Evolutionary conservation across 2,329 filamentous ascomycete genomes (phyloP).

Genomic region (Claviceps sp.): DNA sequence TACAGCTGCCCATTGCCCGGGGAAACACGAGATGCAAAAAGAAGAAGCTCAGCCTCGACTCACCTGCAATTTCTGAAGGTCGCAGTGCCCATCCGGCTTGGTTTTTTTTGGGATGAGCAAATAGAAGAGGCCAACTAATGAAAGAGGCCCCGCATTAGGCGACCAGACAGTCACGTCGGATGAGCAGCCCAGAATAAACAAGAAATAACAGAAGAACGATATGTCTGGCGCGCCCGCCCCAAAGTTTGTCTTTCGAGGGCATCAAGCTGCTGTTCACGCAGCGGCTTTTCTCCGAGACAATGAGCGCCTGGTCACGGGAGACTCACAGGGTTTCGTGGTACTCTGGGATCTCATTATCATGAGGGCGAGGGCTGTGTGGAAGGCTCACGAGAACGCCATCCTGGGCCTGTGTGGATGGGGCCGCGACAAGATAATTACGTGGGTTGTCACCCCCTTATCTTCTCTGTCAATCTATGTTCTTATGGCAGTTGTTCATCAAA

Average conservation of each 20-base stretch:
- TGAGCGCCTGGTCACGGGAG: conserved; percentile 66
- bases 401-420: conserved; percentile 63
- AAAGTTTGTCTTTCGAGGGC: conserved; percentile 65
- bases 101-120: background rate
- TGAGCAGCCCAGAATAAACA: background rate
- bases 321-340: conserved; percentile 80
- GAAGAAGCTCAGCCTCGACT: background rate
- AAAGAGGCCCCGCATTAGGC: background rate
- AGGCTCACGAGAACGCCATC: conserved; percentile 65
- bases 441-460: conserved; percentile 23
- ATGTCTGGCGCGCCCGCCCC: conserved; percentile 26
- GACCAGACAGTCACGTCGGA: background rate
- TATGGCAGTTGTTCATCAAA: too few relatives aligned
- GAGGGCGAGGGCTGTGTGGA: conserved; percentile 74
- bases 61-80: background rate
- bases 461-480: too few relatives aligned
- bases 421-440: conserved; percentile 69
- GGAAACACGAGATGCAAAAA: too few relatives aligned
- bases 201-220: background rate
- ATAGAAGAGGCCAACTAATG: background rate
- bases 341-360: conserved; percentile 77
- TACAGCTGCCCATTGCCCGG: too few relatives aligned
- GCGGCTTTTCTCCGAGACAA: conserved; percentile 62
- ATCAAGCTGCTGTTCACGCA: conserved; percentile 66
- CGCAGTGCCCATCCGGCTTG: background rate